phyloP scores from a whole-genome alignment of 352 stramenopile genomes.

The Pythium oligandrum region DNA sequence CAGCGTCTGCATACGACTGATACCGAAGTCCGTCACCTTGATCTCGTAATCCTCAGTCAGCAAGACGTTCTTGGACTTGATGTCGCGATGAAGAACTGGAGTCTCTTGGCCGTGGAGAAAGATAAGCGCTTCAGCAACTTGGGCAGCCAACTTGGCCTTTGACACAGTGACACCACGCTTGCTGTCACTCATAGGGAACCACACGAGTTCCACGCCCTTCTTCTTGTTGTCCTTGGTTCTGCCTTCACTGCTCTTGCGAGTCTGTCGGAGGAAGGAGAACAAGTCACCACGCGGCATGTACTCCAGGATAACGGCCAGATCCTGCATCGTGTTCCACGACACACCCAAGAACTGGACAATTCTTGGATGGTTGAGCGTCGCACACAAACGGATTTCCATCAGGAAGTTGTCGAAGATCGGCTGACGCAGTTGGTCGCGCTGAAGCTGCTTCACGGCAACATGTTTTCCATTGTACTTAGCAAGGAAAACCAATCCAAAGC shows the following conservation, averaged over 20 bases:
- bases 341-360: constrained; percentile 30
- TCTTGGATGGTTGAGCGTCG: constrained; percentile 23
- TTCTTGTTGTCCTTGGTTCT: no score
- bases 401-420: constrained; percentile 19
- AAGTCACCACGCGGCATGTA: constrained; percentile 27
- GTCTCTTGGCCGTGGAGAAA: constrained; percentile 14
- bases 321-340: constrained; percentile 22
- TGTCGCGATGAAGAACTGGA: constrained; percentile 9
- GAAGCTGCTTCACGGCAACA: constrained; percentile 22
- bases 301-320: constrained; percentile 28
- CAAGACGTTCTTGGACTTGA: constrained; percentile 12
- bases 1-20: constrained; percentile 16
- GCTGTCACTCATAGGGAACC: no score
- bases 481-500: constrained; percentile 20
- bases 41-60: constrained; percentile 6
- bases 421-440: constrained; percentile 18
- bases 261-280: constrained; percentile 16
- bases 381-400: constrained; percentile 26
- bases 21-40: constrained; percentile 31
- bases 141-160: constrained; percentile 8
- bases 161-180: background rate
- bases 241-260: constrained; percentile 9
- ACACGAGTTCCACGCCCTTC: no score
- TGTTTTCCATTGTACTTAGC: constrained; percentile 8
- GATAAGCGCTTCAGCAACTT: constrained; percentile 12